phyloP scores from a whole-genome alignment of 2,329 filamentous ascomycete species.

The Colletotrichum liriopes region DNA sequence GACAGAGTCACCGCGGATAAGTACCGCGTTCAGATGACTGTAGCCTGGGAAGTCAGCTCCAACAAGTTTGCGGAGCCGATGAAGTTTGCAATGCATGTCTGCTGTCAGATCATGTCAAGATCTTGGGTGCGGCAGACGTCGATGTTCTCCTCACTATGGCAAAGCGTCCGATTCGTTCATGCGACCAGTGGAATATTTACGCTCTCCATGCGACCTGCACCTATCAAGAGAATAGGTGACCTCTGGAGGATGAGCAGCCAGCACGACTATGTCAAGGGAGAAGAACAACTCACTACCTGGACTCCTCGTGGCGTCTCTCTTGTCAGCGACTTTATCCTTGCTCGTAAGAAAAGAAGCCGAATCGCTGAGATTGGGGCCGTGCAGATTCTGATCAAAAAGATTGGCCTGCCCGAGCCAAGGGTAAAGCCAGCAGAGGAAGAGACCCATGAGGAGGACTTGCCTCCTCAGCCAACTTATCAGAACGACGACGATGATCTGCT shows the following conservation, averaged over 20 bases:
- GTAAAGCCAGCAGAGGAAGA: slow-evolving; percentile 52
- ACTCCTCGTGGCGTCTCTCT: slow-evolving; percentile 90
- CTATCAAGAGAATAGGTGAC: slow-evolving; percentile 92
- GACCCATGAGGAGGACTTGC: slow-evolving; percentile 54
- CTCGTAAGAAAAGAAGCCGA: slow-evolving; percentile 81
- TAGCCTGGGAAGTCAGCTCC: slow-evolving; percentile 89
- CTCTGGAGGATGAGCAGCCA: slow-evolving; percentile 97
- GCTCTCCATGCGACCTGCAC: slow-evolving; percentile 86
- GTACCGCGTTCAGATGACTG: slow-evolving; percentile 88
- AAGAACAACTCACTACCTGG: slow-evolving; percentile 90
- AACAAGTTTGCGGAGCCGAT: slow-evolving; percentile 90
- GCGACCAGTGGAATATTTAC: slow-evolving; percentile 91
- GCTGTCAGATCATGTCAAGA: slow-evolving; percentile 86
- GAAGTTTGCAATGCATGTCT: slow-evolving; percentile 86
- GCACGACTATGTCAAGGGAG: slow-evolving; percentile 96
- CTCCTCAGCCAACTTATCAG: slow-evolving; percentile 58
- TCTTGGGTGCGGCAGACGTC: slow-evolving; percentile 89
- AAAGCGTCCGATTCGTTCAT: slow-evolving; percentile 86
- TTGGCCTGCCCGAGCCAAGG: slow-evolving; percentile 64
- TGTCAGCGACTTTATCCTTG: slow-evolving; percentile 87
- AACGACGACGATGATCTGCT: slow-evolving; percentile 71
- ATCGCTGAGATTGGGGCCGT: slow-evolving; percentile 86
- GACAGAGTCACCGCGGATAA: slow-evolving; percentile 94
- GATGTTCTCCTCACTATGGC: slow-evolving; percentile 90
- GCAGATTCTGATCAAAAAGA: slow-evolving; percentile 75